Conservation (phyloP, 179 eudicot genomes). For the Spinacia oleracea region DNA sequence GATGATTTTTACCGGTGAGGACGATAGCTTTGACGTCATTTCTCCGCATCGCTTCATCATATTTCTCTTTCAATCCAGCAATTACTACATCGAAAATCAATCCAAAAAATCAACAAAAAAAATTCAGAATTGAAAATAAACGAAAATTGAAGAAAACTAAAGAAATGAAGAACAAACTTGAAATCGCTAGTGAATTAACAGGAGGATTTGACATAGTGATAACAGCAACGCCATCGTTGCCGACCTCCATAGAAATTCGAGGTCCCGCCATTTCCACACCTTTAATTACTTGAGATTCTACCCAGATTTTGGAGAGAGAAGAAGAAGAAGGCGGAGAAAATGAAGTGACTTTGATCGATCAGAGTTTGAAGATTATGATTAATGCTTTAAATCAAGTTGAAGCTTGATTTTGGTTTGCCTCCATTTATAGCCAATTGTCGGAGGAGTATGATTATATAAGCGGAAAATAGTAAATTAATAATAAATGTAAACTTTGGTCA, state of each 20-base stretch:
- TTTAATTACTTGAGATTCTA: not conserved
- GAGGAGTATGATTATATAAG: too few relatives aligned
- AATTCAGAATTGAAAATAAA: not conserved
- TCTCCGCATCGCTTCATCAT: conserved; percentile 62
- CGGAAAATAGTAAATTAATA: too few relatives aligned
- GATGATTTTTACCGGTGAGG: conserved; percentile 46
- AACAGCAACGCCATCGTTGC: conserved; percentile 68
- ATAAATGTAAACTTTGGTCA: too few relatives aligned
- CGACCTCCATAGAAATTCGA: conserved; percentile 62
- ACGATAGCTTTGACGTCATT: conserved; percentile 83
- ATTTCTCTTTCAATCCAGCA: conserved; percentile 58
- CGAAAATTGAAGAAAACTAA: not conserved
- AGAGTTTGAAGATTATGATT: too few relatives aligned
- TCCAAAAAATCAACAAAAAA: not conserved
- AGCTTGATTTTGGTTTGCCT: too few relatives aligned
- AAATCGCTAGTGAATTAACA: conserved; percentile 59
- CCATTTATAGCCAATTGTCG: too few relatives aligned
- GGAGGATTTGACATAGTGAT: conserved; percentile 78
- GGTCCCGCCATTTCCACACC: conserved; percentile 42
- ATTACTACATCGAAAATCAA: conserved; percentile 43
- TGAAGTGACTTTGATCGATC: too few relatives aligned
- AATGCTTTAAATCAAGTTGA: too few relatives aligned
- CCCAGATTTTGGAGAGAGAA: not conserved
- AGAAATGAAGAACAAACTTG: conserved; percentile 25
- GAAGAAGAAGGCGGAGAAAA: not conserved